phyloP scores from a whole-genome alignment of 148 eudicot species.

The Silene uniflora region DNA sequence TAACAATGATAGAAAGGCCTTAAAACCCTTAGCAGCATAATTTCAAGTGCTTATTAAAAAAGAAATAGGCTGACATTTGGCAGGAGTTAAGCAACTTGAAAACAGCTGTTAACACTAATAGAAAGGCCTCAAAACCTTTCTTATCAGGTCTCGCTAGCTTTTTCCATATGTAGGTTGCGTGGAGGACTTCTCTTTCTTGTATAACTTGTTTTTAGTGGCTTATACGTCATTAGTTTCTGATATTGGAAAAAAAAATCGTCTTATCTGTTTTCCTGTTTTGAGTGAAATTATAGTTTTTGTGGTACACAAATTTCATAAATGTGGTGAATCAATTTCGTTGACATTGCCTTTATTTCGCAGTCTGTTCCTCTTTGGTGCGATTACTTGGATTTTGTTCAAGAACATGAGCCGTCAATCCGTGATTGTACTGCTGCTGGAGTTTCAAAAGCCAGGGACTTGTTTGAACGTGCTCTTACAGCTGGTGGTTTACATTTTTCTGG shows the following conservation, averaged over 20 bases:
- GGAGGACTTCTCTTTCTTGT: not conserved
- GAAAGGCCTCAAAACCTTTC: not conserved
- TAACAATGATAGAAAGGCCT: not conserved
- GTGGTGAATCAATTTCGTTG: slow-evolving; percentile 2
- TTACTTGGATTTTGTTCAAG: slow-evolving; percentile 69
- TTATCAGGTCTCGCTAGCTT: not conserved
- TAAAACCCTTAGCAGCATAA: not conserved
- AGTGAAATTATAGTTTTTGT: not conserved
- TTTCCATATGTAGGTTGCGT: not conserved
- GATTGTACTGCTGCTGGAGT: slow-evolving; percentile 61
- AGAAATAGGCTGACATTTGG: not conserved
- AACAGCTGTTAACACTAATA: not conserved
- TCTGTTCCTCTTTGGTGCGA: slow-evolving; percentile 88
- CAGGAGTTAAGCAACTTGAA: not conserved
- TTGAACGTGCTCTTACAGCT: slow-evolving; percentile 91
- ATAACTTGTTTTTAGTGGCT: not conserved
- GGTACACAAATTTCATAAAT: not conserved
- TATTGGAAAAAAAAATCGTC: not conserved
- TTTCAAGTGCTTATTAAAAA: not conserved
- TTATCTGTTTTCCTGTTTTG: not conserved
- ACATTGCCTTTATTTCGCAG: slow-evolving; percentile 40
- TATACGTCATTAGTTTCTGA: not conserved
- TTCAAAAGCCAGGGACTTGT: slow-evolving; percentile 67
- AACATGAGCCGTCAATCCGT: slow-evolving; percentile 60
- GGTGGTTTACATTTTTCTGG: slow-evolving; percentile 83